Evolutionary conservation across 2,329 filamentous ascomycete species (phyloP), one percentile per base, ranked within the genome.

Genomic region (Aspergillus felis): DNA sequence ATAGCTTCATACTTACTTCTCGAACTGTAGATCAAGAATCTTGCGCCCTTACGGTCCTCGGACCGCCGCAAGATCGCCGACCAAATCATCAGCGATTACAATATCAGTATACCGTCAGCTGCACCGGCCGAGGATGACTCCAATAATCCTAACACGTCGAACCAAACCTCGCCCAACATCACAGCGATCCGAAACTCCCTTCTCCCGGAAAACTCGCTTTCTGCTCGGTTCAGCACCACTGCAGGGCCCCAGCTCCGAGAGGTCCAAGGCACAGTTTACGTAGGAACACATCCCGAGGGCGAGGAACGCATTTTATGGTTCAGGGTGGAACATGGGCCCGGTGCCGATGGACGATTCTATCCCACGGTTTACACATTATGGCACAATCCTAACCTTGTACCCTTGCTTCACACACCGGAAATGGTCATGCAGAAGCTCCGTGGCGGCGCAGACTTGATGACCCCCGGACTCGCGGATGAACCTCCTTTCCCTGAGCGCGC

Each of bases 391-490:
- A 76, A 78, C 29, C 74, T 89, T 14, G 74, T 88, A 0, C 84
- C 87, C 0, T 70, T 89, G 32, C 77, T 89, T n/a, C 81, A 87
- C 63, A 88, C 87, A 0, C 84, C 84, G 3, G 77, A 79, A 9
- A 65, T 78, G 51, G 79, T 84, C 25, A 81, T 88, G 66, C 78
- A 82, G 59, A 88, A 88, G 71, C 74, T 89, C 8, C 82, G 82
- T 57, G 80, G 81, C 7, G 87, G 87, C 3, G 86, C 87, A 22
- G 86, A 88, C 70, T 74, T 89, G 50, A 89, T 89, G 87, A 87
- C 83, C 1, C 87, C 87, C 1, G 87, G 87, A 8, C 73, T 89
- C 14, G 81, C 85, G 28, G 81, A 83, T 53, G 85, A 86, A 1
- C 84, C 86, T 10, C 85, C 86, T 1, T 89, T 88, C 65, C 84